Evolutionary conservation across 1,284 basidiomycete genomes (phyloP).

Genomic region (Schizophyllum amplum): DNA sequence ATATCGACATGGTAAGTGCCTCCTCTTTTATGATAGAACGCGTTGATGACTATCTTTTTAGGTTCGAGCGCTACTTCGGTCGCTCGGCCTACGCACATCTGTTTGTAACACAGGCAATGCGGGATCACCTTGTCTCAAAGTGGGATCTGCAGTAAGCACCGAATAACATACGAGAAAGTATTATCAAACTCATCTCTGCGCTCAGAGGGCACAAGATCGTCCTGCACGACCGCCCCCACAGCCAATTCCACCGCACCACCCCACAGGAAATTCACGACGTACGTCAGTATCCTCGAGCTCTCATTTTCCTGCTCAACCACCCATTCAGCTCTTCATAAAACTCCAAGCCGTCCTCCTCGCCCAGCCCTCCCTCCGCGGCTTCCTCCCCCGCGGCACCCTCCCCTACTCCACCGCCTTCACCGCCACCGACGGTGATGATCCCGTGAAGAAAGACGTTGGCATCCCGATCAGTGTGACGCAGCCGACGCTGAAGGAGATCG

Average conservation of each 20-base stretch:
- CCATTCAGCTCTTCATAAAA: slow-evolving; percentile 49
- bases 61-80: slow-evolving; percentile 81
- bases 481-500: slow-evolving; percentile 19
- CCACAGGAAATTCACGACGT: slow-evolving; percentile 72
- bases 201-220: slow-evolving; percentile 70
- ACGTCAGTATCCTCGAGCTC: slow-evolving; percentile 16
- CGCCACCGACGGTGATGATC: slow-evolving; percentile 17
- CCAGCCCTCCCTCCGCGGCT: slow-evolving; percentile 22
- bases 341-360: slow-evolving; percentile 29
- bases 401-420: slow-evolving; percentile 67
- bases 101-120: slow-evolving; percentile 92
- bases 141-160: slow-evolving; percentile 70
- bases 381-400: slow-evolving; percentile 31
- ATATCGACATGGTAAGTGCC: slow-evolving; percentile 59
- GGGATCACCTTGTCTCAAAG: slow-evolving; percentile 55
- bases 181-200: slow-evolving; percentile 8
- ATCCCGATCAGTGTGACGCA: not conserved
- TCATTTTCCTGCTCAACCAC: slow-evolving; percentile 13
- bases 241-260: slow-evolving; percentile 66
- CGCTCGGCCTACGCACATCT: slow-evolving; percentile 80
- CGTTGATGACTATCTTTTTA: slow-evolving; percentile 23
- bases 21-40: not conserved
- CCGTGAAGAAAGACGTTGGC: not conserved
- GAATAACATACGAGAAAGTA: slow-evolving; percentile 4
- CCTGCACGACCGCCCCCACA: slow-evolving; percentile 83